A percentile compares a stretch with the other conserved stretches of the same genome.
Evolutionary conservation across 2,329 filamentous ascomycete genomes (phyloP).

Genomic region (Fusarium sp.): DNA sequence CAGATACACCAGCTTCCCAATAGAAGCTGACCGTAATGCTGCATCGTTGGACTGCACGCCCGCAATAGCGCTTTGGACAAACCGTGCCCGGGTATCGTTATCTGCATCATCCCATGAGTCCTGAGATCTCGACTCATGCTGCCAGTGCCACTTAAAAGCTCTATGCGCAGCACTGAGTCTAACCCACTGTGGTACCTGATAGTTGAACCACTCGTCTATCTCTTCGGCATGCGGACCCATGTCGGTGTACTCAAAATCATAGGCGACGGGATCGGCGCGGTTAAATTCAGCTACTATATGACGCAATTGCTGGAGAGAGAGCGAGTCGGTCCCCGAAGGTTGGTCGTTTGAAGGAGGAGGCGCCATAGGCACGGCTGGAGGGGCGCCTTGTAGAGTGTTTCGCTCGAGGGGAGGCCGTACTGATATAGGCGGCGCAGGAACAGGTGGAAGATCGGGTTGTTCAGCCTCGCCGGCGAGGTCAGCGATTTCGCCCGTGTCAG

Average conservation of each 20-base stretch:
- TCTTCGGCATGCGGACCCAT: constrained; percentile 83
- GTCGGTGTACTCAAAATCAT: constrained; percentile 87
- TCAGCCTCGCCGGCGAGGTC: constrained; percentile 51
- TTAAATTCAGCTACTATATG: constrained; percentile 81
- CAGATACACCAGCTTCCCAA: constrained; percentile 70
- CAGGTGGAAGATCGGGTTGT: constrained; percentile 52
- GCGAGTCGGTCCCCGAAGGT: constrained; percentile 70
- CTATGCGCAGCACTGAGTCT: constrained; percentile 80
- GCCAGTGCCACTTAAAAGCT: constrained; percentile 83
- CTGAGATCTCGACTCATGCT: constrained; percentile 57
- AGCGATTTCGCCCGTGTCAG: constrained; percentile 55
- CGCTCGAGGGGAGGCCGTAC: constrained; percentile 46
- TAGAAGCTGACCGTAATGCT: constrained; percentile 62
- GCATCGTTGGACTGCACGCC: constrained; percentile 59
- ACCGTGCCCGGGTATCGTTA: constrained; percentile 65
- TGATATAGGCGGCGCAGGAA: constrained; percentile 44
- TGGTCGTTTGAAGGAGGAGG: constrained; percentile 43
- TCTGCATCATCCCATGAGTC: constrained; percentile 75
- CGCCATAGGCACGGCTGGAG: constrained; percentile 47
- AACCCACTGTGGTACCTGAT: constrained; percentile 86
- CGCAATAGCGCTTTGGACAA: constrained; percentile 66
- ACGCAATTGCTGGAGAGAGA: constrained; percentile 79
- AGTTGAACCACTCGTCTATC: constrained; percentile 97
- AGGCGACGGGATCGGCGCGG: constrained; percentile 75
- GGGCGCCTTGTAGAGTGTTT: constrained; percentile 44